A percentile compares a stretch with the other conserved stretches of the same genome.
Evolutionary conservation across 2,329 filamentous ascomycete species (phyloP).

Genomic region (Emergomyces africanus): DNA sequence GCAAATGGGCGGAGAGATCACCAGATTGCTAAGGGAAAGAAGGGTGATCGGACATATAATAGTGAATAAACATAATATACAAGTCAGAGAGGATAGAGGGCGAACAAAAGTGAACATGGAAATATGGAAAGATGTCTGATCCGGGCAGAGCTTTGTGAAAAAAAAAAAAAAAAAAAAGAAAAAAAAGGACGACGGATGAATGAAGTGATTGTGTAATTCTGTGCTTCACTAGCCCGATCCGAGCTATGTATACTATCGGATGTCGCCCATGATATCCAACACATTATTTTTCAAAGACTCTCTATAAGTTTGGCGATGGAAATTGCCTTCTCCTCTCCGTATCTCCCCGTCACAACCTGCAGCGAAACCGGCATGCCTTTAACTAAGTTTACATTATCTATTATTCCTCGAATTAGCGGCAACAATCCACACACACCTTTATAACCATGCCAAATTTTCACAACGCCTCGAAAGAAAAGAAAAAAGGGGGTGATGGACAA

Average conservation of each 20-base stretch:
- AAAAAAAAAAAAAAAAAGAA: too few relatives aligned
- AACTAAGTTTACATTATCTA: conserved; percentile 21
- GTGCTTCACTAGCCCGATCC: not conserved
- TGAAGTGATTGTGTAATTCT: too few relatives aligned
- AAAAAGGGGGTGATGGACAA: not conserved
- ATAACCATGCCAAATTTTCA: not conserved
- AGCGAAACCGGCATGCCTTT: conserved; percentile 23
- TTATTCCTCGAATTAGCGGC: not conserved
- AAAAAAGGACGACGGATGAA: too few relatives aligned
- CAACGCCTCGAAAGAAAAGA: not conserved
- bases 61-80: too few relatives aligned
- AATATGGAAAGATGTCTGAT: too few relatives aligned
- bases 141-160: too few relatives aligned
- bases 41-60: too few relatives aligned
- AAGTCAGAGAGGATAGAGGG: too few relatives aligned
- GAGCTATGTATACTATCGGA: not conserved
- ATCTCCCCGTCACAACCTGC: conserved; percentile 22
- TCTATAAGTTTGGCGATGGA: conserved; percentile 21
- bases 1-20: too few relatives aligned
- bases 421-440: not conserved
- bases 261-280: not conserved
- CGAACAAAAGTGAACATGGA: too few relatives aligned
- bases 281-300: not conserved
- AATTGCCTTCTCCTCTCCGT: conserved; percentile 23
- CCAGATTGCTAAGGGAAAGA: too few relatives aligned